Conservation (phyloP, 495 filamentous ascomycete genomes). For the Penicillium angulare region DNA sequence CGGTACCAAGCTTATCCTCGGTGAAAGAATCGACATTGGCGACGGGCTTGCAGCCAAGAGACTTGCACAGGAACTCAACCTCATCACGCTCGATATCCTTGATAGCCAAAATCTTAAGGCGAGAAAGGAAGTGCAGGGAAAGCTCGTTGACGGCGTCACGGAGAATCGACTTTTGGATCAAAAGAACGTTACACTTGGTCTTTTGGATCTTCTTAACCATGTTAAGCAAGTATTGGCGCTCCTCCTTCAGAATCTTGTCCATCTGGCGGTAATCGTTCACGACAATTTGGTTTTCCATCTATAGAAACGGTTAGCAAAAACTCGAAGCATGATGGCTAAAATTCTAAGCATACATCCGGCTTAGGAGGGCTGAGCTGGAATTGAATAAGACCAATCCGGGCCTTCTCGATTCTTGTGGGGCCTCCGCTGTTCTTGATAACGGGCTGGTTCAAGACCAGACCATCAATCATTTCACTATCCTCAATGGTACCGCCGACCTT, state of each 20-base stretch:
- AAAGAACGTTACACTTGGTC: slow-evolving; percentile 96
- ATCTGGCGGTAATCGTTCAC: slow-evolving; percentile 99
- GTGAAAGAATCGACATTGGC: slow-evolving; percentile 98
- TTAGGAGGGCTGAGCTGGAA: slow-evolving; percentile 98
- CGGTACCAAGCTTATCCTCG: slow-evolving; percentile 96
- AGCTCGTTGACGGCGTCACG: slow-evolving; percentile 97
- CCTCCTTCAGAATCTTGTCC: slow-evolving; percentile 99
- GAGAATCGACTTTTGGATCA: slow-evolving; percentile 98
- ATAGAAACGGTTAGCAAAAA: slow-evolving; percentile 4
- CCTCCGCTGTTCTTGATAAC: slow-evolving; percentile 93
- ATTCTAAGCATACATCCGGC: slow-evolving; percentile 81
- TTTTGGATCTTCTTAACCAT: slow-evolving; percentile 99
- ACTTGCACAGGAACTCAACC: slow-evolving; percentile 98
- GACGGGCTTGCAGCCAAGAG: slow-evolving; percentile 96
- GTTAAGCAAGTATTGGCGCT: slow-evolving; percentile 95
- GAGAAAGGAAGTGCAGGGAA: slow-evolving; percentile 93
- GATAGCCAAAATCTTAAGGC: slow-evolving; percentile 90
- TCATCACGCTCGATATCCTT: slow-evolving; percentile 99
- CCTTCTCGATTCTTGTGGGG: slow-evolving; percentile 93
- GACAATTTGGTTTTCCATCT: slow-evolving; percentile 99
- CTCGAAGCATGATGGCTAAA: not conserved
- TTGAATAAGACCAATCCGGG: slow-evolving; percentile 93
- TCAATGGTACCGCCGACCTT: slow-evolving; percentile 98
- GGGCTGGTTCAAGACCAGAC: slow-evolving; percentile 85
- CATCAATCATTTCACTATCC: slow-evolving; percentile 96